Base-by-base conservation (phyloP, 768 basidiomycete species). In the Rhizopogon vesiculosus region DNA sequence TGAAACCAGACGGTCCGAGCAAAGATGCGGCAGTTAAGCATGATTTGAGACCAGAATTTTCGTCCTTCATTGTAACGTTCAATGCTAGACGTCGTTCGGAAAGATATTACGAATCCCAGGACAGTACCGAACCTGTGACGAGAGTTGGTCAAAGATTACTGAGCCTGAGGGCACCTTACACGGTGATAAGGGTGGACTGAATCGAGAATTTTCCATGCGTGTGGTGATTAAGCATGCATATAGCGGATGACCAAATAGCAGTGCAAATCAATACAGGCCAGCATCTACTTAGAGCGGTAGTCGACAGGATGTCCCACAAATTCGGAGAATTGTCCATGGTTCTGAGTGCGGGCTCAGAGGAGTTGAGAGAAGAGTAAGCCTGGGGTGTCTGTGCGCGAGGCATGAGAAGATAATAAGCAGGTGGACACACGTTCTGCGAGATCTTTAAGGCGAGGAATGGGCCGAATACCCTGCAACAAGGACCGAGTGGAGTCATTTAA, bases 41-140 rank as follows among this genome's bases (percentile, higher is more conserved):
- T 78, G 15, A 89, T 82, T 56, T 83, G 79, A 5, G 84, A 83
- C 87, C 87, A 89, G 5, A 82, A 69, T 48, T 76, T 71, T 50
- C 86, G 71, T 18, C 87, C 87, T 61, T 89, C 87, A 55, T 88
- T 88, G 66, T 89, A 88, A 19, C 84, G 72, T 63, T 87, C 86
- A 63, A 86, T 87, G 42, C 85, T 85, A 4, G 85, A 82, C 10
- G 84, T 87, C 10, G 86, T 87, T 52, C 86, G 68, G 65, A 85
- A 87, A 0, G 85, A 85, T 50, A 89, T 81, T 25, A 89, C 80
- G 59, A 89, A 89, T 76, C 87, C 87, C 18, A 89, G 74, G 1
- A 89, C 84, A 4, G 85, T 87, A 75, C 87, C 76, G 33, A 76
- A 56, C 33, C 76, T 76, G 53, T 18, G 19, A 31, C n/a, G 77